A percentile compares a stretch with the other conserved stretches of the same genome.
These are phyloP conservation scores for Terana coerulea DNA, from an alignment of 768 basidiomycete genomes.

Conservation along the genomic window DNA sequence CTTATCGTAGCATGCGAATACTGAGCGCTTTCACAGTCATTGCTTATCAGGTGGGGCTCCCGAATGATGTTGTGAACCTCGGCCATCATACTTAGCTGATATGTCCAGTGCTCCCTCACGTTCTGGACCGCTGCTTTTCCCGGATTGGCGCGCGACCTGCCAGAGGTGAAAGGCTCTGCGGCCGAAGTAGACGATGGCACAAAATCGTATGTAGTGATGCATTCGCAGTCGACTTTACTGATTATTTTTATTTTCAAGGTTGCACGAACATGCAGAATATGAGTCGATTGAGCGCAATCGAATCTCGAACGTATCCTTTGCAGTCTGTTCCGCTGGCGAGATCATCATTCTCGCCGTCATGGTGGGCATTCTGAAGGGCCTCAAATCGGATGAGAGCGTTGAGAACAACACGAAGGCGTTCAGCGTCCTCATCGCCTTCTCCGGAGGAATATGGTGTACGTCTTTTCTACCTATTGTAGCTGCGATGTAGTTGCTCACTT, in stretches of 20 bases:
- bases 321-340: constrained; percentile 67
- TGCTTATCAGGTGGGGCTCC: constrained; percentile 64
- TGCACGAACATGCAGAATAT: constrained; percentile 47
- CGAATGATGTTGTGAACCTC: no score
- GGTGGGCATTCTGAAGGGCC: constrained; percentile 68
- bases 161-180: constrained; percentile 58
- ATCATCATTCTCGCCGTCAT: constrained; percentile 66
- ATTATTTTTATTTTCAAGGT: constrained; percentile 23
- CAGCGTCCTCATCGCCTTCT: constrained; percentile 74
- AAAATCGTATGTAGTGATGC: constrained; percentile 42
- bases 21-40: constrained; percentile 44
- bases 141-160: constrained; percentile 65
- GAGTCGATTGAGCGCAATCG: constrained; percentile 69
- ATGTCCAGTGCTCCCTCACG: constrained; percentile 66
- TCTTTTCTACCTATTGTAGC: constrained; percentile 13
- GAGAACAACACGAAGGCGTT: constrained; percentile 75
- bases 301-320: constrained; percentile 72
- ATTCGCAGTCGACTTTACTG: neutral
- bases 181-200: constrained; percentile 33
- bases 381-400: constrained; percentile 55
- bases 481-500: no score
- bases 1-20: neutral
- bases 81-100: no score
- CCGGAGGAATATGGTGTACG: constrained; percentile 73
- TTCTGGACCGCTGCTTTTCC: constrained; percentile 87